A percentile compares a stretch with the other conserved stretches of the same genome.
These are phyloP conservation scores for Halophytophthora polymorphica DNA, from an alignment of 352 stramenopile genomes.

Conservation along the genomic window DNA sequence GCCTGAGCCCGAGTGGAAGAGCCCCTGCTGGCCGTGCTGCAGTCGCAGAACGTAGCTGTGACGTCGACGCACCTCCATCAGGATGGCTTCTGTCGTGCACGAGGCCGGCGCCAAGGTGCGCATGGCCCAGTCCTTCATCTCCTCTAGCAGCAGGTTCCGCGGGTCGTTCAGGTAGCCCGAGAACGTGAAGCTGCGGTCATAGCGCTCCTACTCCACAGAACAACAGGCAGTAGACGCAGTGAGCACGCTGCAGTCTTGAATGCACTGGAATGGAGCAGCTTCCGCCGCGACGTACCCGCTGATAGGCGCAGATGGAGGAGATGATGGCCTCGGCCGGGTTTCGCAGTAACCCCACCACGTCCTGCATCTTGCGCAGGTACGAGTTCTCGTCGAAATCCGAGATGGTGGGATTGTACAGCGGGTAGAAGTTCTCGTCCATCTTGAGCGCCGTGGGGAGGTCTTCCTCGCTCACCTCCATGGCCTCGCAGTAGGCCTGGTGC, in stretches of 20 bases:
- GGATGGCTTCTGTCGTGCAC: slow-evolving; percentile 75
- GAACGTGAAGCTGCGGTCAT: slow-evolving; percentile 72
- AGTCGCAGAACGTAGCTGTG: slow-evolving; percentile 76
- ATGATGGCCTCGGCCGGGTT: slow-evolving; percentile 85
- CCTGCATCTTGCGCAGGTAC: slow-evolving; percentile 87
- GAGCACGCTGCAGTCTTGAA: background rate
- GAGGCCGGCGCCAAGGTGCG: slow-evolving; percentile 66
- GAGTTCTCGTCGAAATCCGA: slow-evolving; percentile 86
- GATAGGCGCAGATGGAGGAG: slow-evolving; percentile 83
- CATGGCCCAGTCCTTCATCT: slow-evolving; percentile 87
- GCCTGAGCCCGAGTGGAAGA: slow-evolving; percentile 74
- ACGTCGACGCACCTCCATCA: slow-evolving; percentile 69
- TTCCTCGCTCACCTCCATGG: slow-evolving; percentile 79
- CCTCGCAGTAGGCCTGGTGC: slow-evolving; percentile 83
- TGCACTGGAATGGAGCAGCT: background rate
- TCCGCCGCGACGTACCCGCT: slow-evolving; percentile 29
- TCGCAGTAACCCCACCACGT: slow-evolving; percentile 71
- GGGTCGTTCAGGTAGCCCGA: slow-evolving; percentile 83
- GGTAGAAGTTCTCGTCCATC: slow-evolving; percentile 85
- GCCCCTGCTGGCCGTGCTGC: slow-evolving; percentile 76
- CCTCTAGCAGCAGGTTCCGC: slow-evolving; percentile 74
- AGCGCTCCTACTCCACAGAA: slow-evolving; percentile 45
- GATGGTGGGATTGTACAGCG: slow-evolving; percentile 65
- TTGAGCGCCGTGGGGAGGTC: slow-evolving; percentile 80
- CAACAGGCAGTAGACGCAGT: slow-evolving; percentile 7